phyloP scores from a whole-genome alignment of 2,329 filamentous ascomycete genomes.

The Neonectria hederae region DNA sequence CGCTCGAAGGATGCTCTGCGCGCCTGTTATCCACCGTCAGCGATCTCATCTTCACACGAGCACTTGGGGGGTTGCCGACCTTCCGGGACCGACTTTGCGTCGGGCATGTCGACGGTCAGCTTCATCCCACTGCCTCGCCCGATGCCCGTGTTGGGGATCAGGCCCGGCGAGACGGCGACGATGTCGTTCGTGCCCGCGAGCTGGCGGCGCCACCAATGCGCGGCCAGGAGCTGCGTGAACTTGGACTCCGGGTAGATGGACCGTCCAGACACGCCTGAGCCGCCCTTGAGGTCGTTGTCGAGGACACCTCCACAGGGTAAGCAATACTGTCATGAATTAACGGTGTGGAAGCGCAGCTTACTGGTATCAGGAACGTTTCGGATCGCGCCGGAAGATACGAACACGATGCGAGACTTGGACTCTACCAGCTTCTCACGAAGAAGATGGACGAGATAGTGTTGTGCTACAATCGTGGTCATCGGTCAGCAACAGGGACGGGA shows the following conservation, averaged over 20 bases:
- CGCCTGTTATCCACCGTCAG: slow-evolving; percentile 48
- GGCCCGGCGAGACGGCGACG: slow-evolving; percentile 63
- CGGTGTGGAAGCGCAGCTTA: slow-evolving; percentile 28
- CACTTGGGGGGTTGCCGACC: slow-evolving; percentile 44
- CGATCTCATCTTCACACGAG: not conserved
- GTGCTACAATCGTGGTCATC: slow-evolving; percentile 48
- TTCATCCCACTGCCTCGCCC: slow-evolving; percentile 44
- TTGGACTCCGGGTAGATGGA: slow-evolving; percentile 57
- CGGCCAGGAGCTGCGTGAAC: slow-evolving; percentile 60
- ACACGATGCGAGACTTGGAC: slow-evolving; percentile 57
- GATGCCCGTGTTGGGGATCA: slow-evolving; percentile 60
- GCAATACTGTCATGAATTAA: not conserved
- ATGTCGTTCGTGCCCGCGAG: slow-evolving; percentile 55
- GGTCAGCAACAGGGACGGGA: slow-evolving; percentile 19
- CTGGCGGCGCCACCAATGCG: slow-evolving; percentile 66
- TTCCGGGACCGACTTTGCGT: slow-evolving; percentile 59
- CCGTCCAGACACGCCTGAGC: slow-evolving; percentile 45
- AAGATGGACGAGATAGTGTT: slow-evolving; percentile 63
- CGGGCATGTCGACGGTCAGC: slow-evolving; percentile 48
- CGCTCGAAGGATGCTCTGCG: slow-evolving; percentile 55
- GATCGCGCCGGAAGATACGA: slow-evolving; percentile 62
- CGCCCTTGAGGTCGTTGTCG: slow-evolving; percentile 51
- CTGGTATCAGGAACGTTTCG: slow-evolving; percentile 51
- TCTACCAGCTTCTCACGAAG: slow-evolving; percentile 58
- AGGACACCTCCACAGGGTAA: slow-evolving; percentile 44